Conservation (phyloP, 495 filamentous ascomycete species). For the Talaromyces nanjingensis region DNA sequence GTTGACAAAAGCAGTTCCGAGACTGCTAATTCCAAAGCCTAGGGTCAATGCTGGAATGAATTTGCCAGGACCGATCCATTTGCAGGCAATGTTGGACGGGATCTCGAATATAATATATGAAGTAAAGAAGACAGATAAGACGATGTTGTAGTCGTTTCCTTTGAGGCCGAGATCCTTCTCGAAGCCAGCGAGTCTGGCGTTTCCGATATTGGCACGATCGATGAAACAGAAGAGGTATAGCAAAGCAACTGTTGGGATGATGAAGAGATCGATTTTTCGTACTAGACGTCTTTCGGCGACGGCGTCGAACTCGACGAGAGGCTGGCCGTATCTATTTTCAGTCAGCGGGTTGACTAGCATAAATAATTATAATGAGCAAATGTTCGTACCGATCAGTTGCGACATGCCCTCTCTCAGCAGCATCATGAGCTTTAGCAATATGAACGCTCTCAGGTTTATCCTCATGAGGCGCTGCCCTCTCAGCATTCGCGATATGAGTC, state of each 20-base stretch:
- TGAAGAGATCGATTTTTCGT: slow-evolving; percentile 39
- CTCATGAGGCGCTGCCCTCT: not conserved
- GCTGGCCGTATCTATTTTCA: not conserved
- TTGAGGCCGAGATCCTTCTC: slow-evolving; percentile 36
- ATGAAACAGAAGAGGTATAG: slow-evolving; percentile 50
- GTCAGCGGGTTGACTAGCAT: not conserved
- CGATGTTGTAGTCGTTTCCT: slow-evolving; percentile 28
- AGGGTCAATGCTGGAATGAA: slow-evolving; percentile 41
- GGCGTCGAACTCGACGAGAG: slow-evolving; percentile 52
- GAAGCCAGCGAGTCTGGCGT: slow-evolving; percentile 33
- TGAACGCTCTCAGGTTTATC: not conserved
- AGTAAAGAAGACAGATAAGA: slow-evolving; percentile 36
- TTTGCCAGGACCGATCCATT: slow-evolving; percentile 44
- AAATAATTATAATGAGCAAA: not conserved
- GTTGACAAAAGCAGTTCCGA: slow-evolving; percentile 42
- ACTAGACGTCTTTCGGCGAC: slow-evolving; percentile 47
- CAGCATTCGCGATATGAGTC: not conserved
- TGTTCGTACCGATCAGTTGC: slow-evolving; percentile 52
- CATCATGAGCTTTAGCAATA: slow-evolving; percentile 26
- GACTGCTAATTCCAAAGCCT: slow-evolving; percentile 41
- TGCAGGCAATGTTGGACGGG: slow-evolving; percentile 60
- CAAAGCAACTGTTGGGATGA: slow-evolving; percentile 40
- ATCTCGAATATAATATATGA: slow-evolving; percentile 50
- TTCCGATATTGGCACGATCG: slow-evolving; percentile 55
- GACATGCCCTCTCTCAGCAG: slow-evolving; percentile 49